These are phyloP conservation scores for Pichia manshurica DNA, from an alignment of 805 yeast species.

Conservation along the genomic window DNA sequence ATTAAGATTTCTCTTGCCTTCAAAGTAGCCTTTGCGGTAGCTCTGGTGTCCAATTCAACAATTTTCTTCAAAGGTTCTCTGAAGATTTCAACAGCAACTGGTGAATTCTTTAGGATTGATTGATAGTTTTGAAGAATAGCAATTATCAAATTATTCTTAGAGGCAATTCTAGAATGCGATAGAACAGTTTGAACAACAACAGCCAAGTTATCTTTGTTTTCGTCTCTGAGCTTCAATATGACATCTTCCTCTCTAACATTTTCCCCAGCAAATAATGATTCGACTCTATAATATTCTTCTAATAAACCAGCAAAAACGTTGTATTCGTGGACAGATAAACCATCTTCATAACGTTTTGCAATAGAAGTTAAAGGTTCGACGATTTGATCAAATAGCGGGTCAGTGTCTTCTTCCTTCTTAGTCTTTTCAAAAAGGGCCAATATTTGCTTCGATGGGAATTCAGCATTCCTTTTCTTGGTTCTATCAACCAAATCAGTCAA, in stretches of 20 bases:
- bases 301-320: conserved; percentile 63
- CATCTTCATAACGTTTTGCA: conserved; percentile 64
- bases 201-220: conserved; percentile 66
- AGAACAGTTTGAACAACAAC: conserved; percentile 68
- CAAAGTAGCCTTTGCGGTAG: conserved; percentile 87
- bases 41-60: conserved; percentile 84
- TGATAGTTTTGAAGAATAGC: conserved; percentile 82
- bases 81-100: conserved; percentile 60
- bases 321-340: conserved; percentile 81
- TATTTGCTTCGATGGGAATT: conserved; percentile 90
- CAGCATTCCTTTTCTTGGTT: conserved; percentile 57
- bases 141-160: conserved; percentile 83
- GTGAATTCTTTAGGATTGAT: conserved; percentile 66
- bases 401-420: conserved; percentile 41
- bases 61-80: conserved; percentile 68
- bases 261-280: conserved; percentile 69
- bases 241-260: conserved; percentile 84
- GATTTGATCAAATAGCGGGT: conserved; percentile 46
- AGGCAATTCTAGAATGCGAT: conserved; percentile 89
- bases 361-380: conserved; percentile 71
- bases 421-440: conserved; percentile 65
- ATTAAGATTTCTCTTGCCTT: conserved; percentile 95
- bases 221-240: conserved; percentile 80
- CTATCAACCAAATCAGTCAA: conserved; percentile 64
- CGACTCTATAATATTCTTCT: conserved; percentile 70